These are phyloP conservation scores for Allium fistulosum DNA, from an alignment of 106 monocot genomes.

Conservation along the genomic window DNA sequence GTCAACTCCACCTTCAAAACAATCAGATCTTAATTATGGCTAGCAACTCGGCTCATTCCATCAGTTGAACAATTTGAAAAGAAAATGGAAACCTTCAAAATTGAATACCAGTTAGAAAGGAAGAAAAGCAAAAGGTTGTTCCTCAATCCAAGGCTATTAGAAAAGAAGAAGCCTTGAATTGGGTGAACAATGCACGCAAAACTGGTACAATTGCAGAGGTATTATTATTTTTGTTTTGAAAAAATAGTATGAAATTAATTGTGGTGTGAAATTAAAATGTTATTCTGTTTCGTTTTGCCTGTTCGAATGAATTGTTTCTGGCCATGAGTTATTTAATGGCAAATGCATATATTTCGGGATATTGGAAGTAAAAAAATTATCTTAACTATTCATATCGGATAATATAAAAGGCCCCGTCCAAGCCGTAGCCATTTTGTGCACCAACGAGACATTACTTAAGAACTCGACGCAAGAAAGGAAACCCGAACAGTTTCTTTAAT, in stretches of 20 bases:
- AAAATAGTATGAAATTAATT: not conserved
- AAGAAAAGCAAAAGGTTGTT: not conserved
- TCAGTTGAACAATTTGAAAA: not conserved
- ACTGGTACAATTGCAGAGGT: not conserved
- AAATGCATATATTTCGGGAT: not conserved
- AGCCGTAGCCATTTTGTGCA: too few relatives aligned
- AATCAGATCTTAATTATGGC: not conserved
- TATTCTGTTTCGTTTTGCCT: not conserved
- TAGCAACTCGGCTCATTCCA: not conserved
- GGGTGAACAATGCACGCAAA: not conserved
- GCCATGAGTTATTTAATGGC: constrained; percentile 1
- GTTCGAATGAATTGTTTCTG: not conserved
- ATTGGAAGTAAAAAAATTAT: too few relatives aligned
- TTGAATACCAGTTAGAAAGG: not conserved
- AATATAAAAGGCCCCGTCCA: too few relatives aligned
- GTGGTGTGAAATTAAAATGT: not conserved
- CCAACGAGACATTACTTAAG: too few relatives aligned
- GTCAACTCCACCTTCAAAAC: not conserved
- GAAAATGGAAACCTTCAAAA: too few relatives aligned
- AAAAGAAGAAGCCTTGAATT: not conserved
- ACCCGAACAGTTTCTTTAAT: too few relatives aligned
- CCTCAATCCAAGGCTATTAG: not conserved
- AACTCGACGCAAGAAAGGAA: too few relatives aligned
- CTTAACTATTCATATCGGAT: too few relatives aligned
- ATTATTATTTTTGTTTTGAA: not conserved